Conservation (phyloP, 1,284 basidiomycete species). For the Trichosporon coremiiforme region DNA sequence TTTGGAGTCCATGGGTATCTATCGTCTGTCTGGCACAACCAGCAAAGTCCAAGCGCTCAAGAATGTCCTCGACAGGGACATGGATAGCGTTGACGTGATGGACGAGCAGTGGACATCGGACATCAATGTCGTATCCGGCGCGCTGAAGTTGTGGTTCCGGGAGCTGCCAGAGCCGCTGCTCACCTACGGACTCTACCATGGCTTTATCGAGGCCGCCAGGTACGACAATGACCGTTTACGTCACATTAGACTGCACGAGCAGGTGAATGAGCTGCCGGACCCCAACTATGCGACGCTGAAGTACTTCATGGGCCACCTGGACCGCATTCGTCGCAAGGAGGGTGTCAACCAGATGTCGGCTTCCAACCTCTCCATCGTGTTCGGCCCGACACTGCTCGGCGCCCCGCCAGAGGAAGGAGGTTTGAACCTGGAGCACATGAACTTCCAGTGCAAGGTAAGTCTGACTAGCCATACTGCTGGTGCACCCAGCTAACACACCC, state of each 20-base stretch:
- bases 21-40: conserved; percentile 88
- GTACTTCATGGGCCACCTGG: conserved; percentile 89
- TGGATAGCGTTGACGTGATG: conserved; percentile 80
- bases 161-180: conserved; percentile 94
- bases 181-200: conserved; percentile 79
- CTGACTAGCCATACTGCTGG: conserved; percentile 28
- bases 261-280: conserved; percentile 96
- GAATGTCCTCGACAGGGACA: conserved; percentile 80
- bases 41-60: conserved; percentile 84
- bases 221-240: conserved; percentile 90
- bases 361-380: conserved; percentile 93
- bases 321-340: conserved; percentile 77
- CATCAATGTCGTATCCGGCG: conserved; percentile 93
- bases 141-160: conserved; percentile 93
- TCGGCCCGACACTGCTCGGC: conserved; percentile 91
- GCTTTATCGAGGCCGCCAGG: conserved; percentile 93
- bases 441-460: conserved; percentile 66
- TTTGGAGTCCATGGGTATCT: conserved; percentile 82
- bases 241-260: conserved; percentile 92
- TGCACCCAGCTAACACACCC: conserved; percentile 25
- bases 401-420: conserved; percentile 58
- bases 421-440: conserved; percentile 63
- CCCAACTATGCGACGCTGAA: conserved; percentile 97
- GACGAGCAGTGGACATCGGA: conserved; percentile 88
- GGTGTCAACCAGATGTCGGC: conserved; percentile 87